phyloP scores from a whole-genome alignment of 2,329 filamentous ascomycete genomes.

The Tolypocladium ovalisporum region DNA sequence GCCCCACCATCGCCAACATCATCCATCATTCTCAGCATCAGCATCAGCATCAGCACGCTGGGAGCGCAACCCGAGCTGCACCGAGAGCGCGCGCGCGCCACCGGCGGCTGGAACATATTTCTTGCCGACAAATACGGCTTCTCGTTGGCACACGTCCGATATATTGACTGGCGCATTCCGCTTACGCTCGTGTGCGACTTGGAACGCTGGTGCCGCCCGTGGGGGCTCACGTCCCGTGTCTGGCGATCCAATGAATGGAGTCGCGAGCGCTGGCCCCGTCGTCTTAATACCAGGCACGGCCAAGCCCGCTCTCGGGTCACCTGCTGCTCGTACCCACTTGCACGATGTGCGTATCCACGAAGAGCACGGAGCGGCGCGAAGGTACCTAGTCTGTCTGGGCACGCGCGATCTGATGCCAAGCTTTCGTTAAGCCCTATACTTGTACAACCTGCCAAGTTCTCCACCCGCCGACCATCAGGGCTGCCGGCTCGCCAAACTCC shows the following conservation, averaged over 20 bases:
- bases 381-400: neutral
- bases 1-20: neutral
- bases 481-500: neutral
- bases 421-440: neutral
- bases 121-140: neutral
- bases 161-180: neutral
- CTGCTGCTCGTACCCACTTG: too few species aligned
- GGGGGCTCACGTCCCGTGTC: neutral
- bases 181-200: neutral
- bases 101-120: neutral
- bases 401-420: neutral
- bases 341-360: neutral
- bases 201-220: neutral
- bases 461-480: neutral
- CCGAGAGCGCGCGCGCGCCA: neutral
- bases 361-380: neutral
- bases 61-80: neutral
- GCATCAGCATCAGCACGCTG: neutral
- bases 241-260: neutral
- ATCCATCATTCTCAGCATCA: neutral
- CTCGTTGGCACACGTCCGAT: neutral
- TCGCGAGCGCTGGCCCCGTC: neutral
- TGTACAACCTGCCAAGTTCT: neutral
- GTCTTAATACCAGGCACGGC: neutral
- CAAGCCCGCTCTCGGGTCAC: neutral